Evolutionary conservation across 345 rosid genomes (phyloP), one percentile per base, ranked within the genome.

Genomic region (Populus deltoides): DNA sequence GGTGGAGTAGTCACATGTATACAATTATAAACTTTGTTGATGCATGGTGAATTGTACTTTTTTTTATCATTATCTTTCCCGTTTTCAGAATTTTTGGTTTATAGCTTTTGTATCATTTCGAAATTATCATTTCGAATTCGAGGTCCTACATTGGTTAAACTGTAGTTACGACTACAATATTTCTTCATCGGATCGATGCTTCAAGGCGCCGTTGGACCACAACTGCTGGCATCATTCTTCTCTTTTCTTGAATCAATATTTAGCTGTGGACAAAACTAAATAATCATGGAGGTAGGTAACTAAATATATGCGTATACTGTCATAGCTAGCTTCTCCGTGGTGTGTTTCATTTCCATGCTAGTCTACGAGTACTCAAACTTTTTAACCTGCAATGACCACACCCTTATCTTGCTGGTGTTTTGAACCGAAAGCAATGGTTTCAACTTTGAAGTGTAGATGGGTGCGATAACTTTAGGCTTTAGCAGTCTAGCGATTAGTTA

Each of bases 131-230:
- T 53, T 20, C 59, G 59, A 33, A 59, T 43, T 68, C 74, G 63
- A 41, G 81, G 78, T 73, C 81, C 81, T 41, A 27, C 43, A 38
- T 20, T 17, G n/a, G 29, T 22, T 59, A 25, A 17, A 53, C 31
- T n/a, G 17, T 33, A 17, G 10, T 61, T 39, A 29, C 53, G 61
- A n/a, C 45, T 10, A 9, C 29, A 24, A 59, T 36, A 63, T 65
- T 22, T 45, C 69, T 63, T 71, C 73, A 57, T 53, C 63, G 49
- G 51, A 63, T 75, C 27, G 67, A 36, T 11, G 27, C 35, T 65
- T 27, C 43, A n/a, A 13, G 10, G 66, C 69, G 27, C 27, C 27
- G 8, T 71, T 53, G 81, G 81, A 79, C 81, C 81, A 79, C 73
- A 8, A 3, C 43, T 57, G 16, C n/a, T 31, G 68, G 41, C 77